phyloP scores from a whole-genome alignment of 1,139 yeast genomes.

The Debaryomyces robertsiae region DNA sequence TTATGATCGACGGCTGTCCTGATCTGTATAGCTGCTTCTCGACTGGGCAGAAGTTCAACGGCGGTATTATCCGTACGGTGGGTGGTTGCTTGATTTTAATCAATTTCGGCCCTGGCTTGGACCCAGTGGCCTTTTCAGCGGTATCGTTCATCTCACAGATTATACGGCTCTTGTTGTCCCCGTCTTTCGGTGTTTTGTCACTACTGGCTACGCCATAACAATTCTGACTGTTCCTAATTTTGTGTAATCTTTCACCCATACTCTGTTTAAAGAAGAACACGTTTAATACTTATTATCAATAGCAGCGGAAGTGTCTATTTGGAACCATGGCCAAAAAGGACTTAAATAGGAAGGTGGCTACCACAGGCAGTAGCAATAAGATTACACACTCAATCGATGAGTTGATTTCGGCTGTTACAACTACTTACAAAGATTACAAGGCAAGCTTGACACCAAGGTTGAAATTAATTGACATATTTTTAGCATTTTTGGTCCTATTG shows the following conservation, averaged over 20 bases:
- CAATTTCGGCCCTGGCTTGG: slow-evolving; percentile 5
- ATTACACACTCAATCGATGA: slow-evolving; percentile 33
- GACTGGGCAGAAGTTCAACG: slow-evolving; percentile 92
- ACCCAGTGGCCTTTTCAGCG: neutral
- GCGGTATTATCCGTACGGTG: slow-evolving; percentile 76
- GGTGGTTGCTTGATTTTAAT: slow-evolving; percentile 48
- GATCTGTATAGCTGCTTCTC: slow-evolving; percentile 83
- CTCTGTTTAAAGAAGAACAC: slow-evolving; percentile 15
- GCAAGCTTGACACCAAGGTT: slow-evolving; percentile 48
- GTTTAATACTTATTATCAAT: slow-evolving; percentile 3
- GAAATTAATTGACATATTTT: slow-evolving; percentile 74
- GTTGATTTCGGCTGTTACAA: slow-evolving; percentile 48
- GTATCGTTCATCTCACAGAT: too few species aligned
- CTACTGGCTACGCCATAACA: too few species aligned
- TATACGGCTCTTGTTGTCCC: neutral
- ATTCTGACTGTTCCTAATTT: too few species aligned
- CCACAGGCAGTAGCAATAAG: slow-evolving; percentile 1
- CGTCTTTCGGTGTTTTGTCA: too few species aligned
- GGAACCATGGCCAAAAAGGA: slow-evolving; percentile 47
- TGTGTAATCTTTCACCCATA: slow-evolving; percentile 9
- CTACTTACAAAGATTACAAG: slow-evolving; percentile 52
- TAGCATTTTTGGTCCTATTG: slow-evolving; percentile 69
- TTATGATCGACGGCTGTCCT: slow-evolving; percentile 96
- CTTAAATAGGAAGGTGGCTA: slow-evolving; percentile 28
- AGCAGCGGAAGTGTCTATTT: neutral